A percentile compares a stretch with the other conserved stretches of the same genome.
Evolutionary conservation across 306 rosid species (phyloP).

Genomic region (Prinsepia uniflora): DNA sequence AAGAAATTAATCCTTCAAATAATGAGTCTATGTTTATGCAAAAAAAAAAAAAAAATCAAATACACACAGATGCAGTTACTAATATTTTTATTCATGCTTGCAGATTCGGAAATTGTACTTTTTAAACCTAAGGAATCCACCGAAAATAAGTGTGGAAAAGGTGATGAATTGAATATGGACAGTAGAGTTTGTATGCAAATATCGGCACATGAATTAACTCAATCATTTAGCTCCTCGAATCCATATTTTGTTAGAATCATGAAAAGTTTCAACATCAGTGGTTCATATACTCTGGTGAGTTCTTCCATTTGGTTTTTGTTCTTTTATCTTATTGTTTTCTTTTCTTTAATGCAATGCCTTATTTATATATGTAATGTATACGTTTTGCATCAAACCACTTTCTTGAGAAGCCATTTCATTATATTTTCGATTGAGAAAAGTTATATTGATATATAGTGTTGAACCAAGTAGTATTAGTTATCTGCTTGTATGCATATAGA

Average conservation of each 20-base stretch:
- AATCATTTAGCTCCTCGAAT: slow-evolving; percentile 60
- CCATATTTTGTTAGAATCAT: slow-evolving; percentile 83
- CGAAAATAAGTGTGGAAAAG: slow-evolving; percentile 46
- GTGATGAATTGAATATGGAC: slow-evolving; percentile 32
- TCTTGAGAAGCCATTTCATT: neutral
- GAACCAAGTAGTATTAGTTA: neutral
- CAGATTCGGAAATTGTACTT: slow-evolving; percentile 33
- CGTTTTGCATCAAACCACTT: slow-evolving; percentile 14
- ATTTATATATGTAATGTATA: slow-evolving; percentile 11
- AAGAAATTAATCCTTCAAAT: slow-evolving; percentile 8
- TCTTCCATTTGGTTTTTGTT: slow-evolving; percentile 21
- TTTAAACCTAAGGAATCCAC: slow-evolving; percentile 42
- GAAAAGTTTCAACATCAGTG: slow-evolving; percentile 85
- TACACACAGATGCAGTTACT: neutral
- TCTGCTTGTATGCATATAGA: neutral
- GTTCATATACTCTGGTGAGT: slow-evolving; percentile 90
- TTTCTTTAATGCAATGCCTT: neutral
- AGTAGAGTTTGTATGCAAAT: slow-evolving; percentile 46
- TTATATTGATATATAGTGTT: neutral
- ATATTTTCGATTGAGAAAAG: too few relatives aligned
- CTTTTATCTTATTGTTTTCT: neutral
- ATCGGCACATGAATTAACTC: slow-evolving; percentile 59
- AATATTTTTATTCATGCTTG: slow-evolving; percentile 22
- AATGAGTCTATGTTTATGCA: neutral
- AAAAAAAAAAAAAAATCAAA: neutral